Percentiles rank a stretch among this genome's conserved stretches.
Conservation (phyloP, 139 green algal species). For the Dunaliella primolecta region DNA sequence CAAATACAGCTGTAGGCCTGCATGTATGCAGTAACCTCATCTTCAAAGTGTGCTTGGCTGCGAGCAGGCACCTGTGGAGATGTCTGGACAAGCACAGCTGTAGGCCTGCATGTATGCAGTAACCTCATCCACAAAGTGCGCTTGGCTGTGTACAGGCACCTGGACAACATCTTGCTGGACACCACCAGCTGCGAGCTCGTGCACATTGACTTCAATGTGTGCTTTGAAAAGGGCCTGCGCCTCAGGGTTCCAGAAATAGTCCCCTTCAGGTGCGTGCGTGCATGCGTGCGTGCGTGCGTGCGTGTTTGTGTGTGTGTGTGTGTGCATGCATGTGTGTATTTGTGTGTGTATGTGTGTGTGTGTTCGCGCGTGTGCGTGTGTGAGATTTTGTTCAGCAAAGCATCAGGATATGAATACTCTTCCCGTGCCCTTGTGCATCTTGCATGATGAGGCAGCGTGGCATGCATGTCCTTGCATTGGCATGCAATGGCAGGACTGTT, state of each 20-base stretch:
- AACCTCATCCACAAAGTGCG: too few relatives aligned
- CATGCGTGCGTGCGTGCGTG: background rate
- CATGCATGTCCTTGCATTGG: too few relatives aligned
- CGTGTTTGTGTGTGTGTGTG: background rate
- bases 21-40: too few relatives aligned
- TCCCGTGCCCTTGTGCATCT: background rate
- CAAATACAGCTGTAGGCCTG: background rate
- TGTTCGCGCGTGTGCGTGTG: background rate
- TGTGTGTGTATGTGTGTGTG: background rate
- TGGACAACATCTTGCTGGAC: conserved; percentile 91
- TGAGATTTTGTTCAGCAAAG: background rate
- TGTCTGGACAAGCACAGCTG: too few relatives aligned
- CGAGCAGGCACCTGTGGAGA: too few relatives aligned
- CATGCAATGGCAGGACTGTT: too few relatives aligned
- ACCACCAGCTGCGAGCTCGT: conserved; percentile 41
- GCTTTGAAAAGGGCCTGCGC: conserved; percentile 59
- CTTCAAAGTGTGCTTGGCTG: too few relatives aligned
- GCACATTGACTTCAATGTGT: conserved; percentile 68
- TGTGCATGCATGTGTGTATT: background rate
- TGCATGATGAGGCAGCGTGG: too few relatives aligned
- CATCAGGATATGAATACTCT: background rate
- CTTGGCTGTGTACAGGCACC: conserved; percentile 56
- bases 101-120: too few relatives aligned
- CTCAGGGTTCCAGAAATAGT: conserved; percentile 87
- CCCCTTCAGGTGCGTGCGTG: conserved; percentile 71